Evolutionary conservation across 2,329 filamentous ascomycete genomes (phyloP).

Genomic region (Xylariaceae sp.): DNA sequence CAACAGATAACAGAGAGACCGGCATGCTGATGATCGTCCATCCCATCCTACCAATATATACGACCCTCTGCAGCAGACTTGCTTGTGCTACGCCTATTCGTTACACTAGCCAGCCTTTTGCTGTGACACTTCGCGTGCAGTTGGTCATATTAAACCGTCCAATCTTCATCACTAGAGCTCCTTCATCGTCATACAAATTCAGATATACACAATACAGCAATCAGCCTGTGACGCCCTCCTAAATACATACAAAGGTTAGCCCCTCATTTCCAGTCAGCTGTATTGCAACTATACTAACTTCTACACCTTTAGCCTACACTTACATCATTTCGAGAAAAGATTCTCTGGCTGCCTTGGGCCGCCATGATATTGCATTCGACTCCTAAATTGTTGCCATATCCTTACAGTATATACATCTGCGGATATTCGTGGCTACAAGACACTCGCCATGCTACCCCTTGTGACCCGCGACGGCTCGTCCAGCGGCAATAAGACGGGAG

Average conservation of each 20-base stretch:
- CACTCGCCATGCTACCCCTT: conserved; percentile 15
- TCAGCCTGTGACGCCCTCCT: background rate
- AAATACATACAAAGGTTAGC: background rate
- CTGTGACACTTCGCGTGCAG: no score
- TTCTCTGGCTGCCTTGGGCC: background rate
- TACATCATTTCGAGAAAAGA: background rate
- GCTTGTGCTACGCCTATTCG: no score
- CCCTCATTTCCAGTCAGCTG: background rate
- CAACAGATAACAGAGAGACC: no score
- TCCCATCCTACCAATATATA: no score
- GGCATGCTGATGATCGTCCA: no score
- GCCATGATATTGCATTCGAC: background rate
- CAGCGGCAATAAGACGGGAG: background rate
- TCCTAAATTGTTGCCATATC: background rate
- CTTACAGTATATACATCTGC: background rate
- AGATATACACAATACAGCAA: background rate
- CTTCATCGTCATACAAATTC: conserved; percentile 7
- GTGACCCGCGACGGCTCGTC: background rate
- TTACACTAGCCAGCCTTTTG: no score
- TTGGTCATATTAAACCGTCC: no score
- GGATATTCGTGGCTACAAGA: background rate
- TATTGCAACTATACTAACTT: background rate
- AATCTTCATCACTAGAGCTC: no score
- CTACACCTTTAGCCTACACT: background rate
- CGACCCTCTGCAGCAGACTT: no score